Base-by-base conservation (phyloP, 306 rosid genomes). In the Gastrolobium villosum region DNA sequence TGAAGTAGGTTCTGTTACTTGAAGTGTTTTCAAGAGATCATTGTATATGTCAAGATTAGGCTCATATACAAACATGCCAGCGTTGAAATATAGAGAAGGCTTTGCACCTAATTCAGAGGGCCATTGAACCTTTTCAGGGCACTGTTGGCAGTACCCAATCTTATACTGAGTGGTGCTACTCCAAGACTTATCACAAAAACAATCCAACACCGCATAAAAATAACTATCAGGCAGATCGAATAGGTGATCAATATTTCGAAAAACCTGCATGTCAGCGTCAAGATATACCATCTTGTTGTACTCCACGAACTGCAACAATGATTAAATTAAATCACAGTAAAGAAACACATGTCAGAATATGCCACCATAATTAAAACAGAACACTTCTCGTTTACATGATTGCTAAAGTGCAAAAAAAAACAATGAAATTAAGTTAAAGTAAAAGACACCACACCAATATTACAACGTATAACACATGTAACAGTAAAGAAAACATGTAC, bases 21-120 rank as follows among this genome's bases (percentile, higher is more conserved):
- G 44, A 32, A 89, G 72, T 3, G 83, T 79, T 6, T 57, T 9
- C 34, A 94, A 89, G 30, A 94, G 93, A 36, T 86, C 81, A 10
- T 28, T 81, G 75, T 90, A 94, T 0, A 88, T 90, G 0, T 20
- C 26, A 0, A 89, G 37, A 59, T 66, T 45, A 2, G 97, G 98
- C 77, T 92, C 85, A 65, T 45, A 89, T 7, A 94, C 94, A 15
- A 94, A 90, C 94, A 94, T 84, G 1, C 96, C 94, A 2, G 96
- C 97, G 13, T 94, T 94, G 90, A 94, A 94, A 41, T 94, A 94
- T 0, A 90, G 88, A 1, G 93, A 87, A 2, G 98, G 98, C 62
- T 68, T 92, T 32, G 96, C 78, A 7, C 96, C 94, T 26, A 88
- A 34, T 5, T 81, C 11, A 2, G 75, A n/a, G 4, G 82, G 87